Percentiles rank a stretch among this genome's conserved stretches.
Conservation (phyloP, 805 yeast species). For the Scheffersomyces lignosus region DNA sequence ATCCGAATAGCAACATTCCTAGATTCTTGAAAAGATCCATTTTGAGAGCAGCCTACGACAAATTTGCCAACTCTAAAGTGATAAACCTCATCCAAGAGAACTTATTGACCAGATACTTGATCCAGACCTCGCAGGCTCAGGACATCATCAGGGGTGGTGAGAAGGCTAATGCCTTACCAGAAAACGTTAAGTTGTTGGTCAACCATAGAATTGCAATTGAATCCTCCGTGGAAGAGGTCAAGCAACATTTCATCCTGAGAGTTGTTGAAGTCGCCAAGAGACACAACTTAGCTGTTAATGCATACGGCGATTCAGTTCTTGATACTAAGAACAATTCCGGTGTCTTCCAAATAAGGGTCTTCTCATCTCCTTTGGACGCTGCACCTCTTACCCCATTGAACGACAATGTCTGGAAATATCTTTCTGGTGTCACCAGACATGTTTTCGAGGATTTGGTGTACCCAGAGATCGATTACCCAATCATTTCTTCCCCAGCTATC, state of each 20-base stretch:
- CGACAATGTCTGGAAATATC: constrained; percentile 22
- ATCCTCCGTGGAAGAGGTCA: constrained; percentile 20
- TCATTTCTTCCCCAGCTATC: constrained; percentile 47
- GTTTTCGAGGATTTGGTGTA: constrained; percentile 58
- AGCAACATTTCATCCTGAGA: constrained; percentile 18
- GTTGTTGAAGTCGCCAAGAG: constrained; percentile 28
- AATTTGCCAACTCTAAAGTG: constrained; percentile 29
- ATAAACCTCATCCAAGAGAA: constrained; percentile 16
- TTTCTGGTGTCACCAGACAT: constrained; percentile 64
- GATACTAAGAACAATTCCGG: constrained; percentile 13
- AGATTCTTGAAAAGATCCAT: constrained; percentile 26
- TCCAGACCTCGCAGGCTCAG: constrained; percentile 34
- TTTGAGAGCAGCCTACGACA: constrained; percentile 36
- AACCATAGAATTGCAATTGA: constrained; percentile 40
- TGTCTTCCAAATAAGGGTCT: constrained; percentile 14
- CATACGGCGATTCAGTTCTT: constrained; percentile 17
- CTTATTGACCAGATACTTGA: constrained; percentile 24
- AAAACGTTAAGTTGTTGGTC: constrained; percentile 25
- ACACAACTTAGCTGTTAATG: constrained; percentile 24
- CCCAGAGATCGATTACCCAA: constrained; percentile 27
- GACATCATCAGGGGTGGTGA: constrained; percentile 39
- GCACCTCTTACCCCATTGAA: constrained; percentile 45
- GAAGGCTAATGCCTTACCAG: constrained; percentile 42
- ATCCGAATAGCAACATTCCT: constrained; percentile 23
- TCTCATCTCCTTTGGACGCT: constrained; percentile 33